Evolutionary conservation across 495 filamentous ascomycete genomes (phyloP), one percentile per base, ranked within the genome.

Genomic region (Aspergillus olivimuriae): DNA sequence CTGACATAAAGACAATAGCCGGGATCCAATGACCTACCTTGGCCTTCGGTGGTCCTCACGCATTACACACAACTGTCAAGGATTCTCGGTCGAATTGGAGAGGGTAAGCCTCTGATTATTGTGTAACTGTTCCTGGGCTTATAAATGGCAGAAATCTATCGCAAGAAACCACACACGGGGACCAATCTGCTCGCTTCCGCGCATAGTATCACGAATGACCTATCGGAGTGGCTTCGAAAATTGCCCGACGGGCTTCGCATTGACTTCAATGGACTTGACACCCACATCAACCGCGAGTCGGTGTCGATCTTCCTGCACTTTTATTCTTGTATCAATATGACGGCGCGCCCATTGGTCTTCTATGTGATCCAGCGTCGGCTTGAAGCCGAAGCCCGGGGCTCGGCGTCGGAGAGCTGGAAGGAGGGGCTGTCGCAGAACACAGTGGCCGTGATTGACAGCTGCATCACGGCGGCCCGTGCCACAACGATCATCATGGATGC

Each of bases 251-350:
- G 65, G 15, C 58, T 75, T 6, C 67, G 69, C 4, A 66, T 73
- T 34, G 62, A 70, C 34, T 69, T 70, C 14, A 52, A 48, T 4
- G 58, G 54, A n/a, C 63, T 71, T 9, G 58, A 62, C 12, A 51
- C 36, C 1, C 50, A 55, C 17, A 52, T 65, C 15, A 66, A 60
- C 32, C 67, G 71, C 9, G 71, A 72, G 48, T 65, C 58, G 16
- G 69, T 73, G 12, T 71, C 67, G 2, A 69, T 70, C 1, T 67
- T 69, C 37, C 44, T 69, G 26, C 70, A 75, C 47, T 75, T 74
- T 43, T 72, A 73, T 44, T 70, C 69, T 5, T 75, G 72, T 52
- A 59, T 75, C 40, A 75, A 73, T 42, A 74, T 74, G 72, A 74
- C 69, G 1, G 68, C 63, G 2, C 57, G 72, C 2, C 72, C 72